These are phyloP conservation scores for Grifola frondosa DNA, from an alignment of 1,284 basidiomycete species.

Conservation along the genomic window DNA sequence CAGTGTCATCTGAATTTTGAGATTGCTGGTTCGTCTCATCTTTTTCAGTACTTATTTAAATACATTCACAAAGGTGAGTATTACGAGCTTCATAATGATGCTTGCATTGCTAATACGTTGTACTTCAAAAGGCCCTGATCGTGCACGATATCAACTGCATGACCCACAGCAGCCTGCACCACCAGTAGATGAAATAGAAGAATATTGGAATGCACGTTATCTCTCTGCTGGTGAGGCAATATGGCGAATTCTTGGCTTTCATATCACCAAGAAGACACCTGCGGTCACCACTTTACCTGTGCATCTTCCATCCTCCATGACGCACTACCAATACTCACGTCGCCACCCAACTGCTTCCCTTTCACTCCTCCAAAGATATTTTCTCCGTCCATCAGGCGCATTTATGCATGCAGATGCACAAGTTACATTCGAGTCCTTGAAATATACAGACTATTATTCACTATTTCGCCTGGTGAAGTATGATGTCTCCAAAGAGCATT, in stretches of 20 bases:
- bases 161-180: no score
- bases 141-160: no score
- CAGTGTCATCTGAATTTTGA: slow-evolving; percentile 41
- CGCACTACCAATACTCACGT: slow-evolving; percentile 16
- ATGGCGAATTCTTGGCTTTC: slow-evolving; percentile 37
- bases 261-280: slow-evolving; percentile 33
- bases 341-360: background rate
- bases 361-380: no score
- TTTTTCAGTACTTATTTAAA: slow-evolving; percentile 41
- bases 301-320: slow-evolving; percentile 23
- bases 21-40: slow-evolving; percentile 29
- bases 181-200: slow-evolving; percentile 37
- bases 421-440: slow-evolving; percentile 22
- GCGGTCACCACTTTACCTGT: slow-evolving; percentile 32
- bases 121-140: no score
- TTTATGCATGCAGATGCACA: no score
- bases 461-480: slow-evolving; percentile 20
- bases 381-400: no score
- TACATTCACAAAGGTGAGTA: slow-evolving; percentile 44
- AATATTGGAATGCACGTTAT: slow-evolving; percentile 34
- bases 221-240: slow-evolving; percentile 34
- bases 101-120: no score
- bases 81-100: no score
- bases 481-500: background rate
- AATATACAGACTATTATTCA: slow-evolving; percentile 27